Percentiles rank a stretch among this genome's conserved stretches.
These are phyloP conservation scores for Annona squamosa DNA, from an alignment of 164 flowering plant species.

Conservation along the genomic window DNA sequence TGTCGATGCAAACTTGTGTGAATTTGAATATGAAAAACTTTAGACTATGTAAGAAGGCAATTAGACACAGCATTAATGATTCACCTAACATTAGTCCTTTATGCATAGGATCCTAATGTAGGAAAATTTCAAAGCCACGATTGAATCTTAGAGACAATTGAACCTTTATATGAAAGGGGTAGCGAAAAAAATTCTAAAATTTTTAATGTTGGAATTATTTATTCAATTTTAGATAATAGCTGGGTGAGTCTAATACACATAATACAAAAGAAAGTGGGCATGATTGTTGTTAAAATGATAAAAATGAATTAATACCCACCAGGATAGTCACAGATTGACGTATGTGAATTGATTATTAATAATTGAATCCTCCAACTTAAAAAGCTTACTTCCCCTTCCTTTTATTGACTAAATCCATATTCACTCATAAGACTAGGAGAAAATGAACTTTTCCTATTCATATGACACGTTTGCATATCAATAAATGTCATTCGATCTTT, in stretches of 20 bases:
- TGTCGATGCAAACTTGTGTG: not conserved
- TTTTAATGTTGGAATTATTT: not conserved
- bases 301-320: not conserved
- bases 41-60: not conserved
- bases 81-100: not conserved
- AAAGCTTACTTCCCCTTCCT: not conserved
- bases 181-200: not conserved
- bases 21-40: conserved; percentile 2
- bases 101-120: conserved; percentile 1
- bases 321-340: not conserved
- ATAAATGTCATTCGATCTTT: no score
- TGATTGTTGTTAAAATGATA: not conserved
- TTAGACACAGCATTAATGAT: not conserved
- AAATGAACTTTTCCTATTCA: no score
- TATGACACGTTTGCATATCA: no score
- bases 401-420: not conserved
- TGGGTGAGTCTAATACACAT: no score
- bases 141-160: not conserved
- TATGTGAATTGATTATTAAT: not conserved
- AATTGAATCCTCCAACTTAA: not conserved
- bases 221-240: not conserved
- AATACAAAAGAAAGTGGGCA: not conserved
- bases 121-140: not conserved
- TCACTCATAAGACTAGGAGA: not conserved
- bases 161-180: not conserved